Evolutionary conservation across 2,329 filamentous ascomycete species (phyloP), one percentile per base, ranked within the genome.

Genomic region (Bipolaris sorokiniana): DNA sequence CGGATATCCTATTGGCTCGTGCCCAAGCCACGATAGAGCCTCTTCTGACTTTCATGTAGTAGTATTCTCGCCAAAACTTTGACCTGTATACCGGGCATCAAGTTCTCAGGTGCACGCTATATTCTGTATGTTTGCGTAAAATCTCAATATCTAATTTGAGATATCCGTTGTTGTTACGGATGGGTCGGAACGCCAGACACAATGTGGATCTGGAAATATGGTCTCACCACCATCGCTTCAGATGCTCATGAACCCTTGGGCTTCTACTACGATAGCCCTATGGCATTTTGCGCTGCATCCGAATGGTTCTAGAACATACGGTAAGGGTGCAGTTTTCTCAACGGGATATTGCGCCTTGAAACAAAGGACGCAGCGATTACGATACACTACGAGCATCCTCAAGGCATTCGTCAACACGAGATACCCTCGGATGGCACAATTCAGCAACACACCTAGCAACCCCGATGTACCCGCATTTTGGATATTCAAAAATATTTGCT

Each of bases 1-100:
- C 60, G 60, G 13, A 5, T 22, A 7, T 23, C 26, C n/a, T 48
- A 51, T 56, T 51, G 50, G 53, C 31, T 48, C 41, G 47, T 41
- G 47, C 41, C 53, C 5, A 16, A n/a, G 34, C 28, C 46, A 28
- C 3, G 10, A 22, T 2, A 11, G 13, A 41, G n/a, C 11, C 40
- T 38, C n/a, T 46, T 20, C 31, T 31, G 28, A 31, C 28, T 31
- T 31, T 11, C 10, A 31, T 11, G 10, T 16, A 31, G 16, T 31
- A 7, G 41, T 2, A 15, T 26, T 15, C 11, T 26, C 20, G 40
- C 18, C 20, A 42, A 42, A 18, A 31, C 10, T 31, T 31, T 31
- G 9, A 18, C 2, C 41, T 5, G 41, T 23, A 23, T 42, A 42
- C 5, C 13, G 26, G 13, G 6, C 5, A 22, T 22, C 10, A 11